Percentiles rank a stretch among this genome's conserved stretches.
Evolutionary conservation across 495 filamentous ascomycete genomes (phyloP).

Genomic region (Xylaria flabelliformis): DNA sequence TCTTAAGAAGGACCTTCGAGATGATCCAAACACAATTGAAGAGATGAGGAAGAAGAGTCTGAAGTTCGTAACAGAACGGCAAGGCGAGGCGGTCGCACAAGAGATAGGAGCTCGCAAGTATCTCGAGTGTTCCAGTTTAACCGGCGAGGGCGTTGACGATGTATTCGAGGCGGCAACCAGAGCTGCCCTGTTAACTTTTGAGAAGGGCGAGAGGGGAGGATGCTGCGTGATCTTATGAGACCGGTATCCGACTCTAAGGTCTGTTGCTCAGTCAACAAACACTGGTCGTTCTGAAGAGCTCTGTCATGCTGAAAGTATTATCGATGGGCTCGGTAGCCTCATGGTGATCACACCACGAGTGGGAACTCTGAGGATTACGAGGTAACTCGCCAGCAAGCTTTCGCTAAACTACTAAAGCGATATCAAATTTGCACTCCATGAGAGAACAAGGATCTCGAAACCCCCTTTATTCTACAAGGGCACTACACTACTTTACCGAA

Average conservation of each 20-base stretch:
- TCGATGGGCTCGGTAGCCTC: neutral
- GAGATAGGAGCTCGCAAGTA: slow-evolving; percentile 94
- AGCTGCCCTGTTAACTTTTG: slow-evolving; percentile 90
- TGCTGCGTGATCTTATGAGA: slow-evolving; percentile 93
- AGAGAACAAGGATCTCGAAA: neutral
- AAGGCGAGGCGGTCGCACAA: slow-evolving; percentile 79
- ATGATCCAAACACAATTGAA: slow-evolving; percentile 90
- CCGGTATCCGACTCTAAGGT: neutral
- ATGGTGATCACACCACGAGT: neutral
- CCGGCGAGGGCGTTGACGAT: slow-evolving; percentile 98
- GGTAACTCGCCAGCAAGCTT: neutral
- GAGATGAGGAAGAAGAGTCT: slow-evolving; percentile 97
- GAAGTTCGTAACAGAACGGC: slow-evolving; percentile 79
- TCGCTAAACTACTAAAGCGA: neutral
- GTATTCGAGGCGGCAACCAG: slow-evolving; percentile 98
- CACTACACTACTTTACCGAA: neutral
- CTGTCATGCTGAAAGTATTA: neutral
- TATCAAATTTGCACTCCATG: neutral
- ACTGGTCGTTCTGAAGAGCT: neutral
- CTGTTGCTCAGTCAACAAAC: neutral
- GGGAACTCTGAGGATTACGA: neutral
- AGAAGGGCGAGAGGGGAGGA: slow-evolving; percentile 79
- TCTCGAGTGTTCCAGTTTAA: slow-evolving; percentile 94
- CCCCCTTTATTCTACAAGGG: neutral
- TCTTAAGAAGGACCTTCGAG: slow-evolving; percentile 96